A percentile compares a stretch with the other conserved stretches of the same genome.
These are phyloP conservation scores for Metschnikowia koreensis DNA, from an alignment of 805 yeast species.

Conservation along the genomic window DNA sequence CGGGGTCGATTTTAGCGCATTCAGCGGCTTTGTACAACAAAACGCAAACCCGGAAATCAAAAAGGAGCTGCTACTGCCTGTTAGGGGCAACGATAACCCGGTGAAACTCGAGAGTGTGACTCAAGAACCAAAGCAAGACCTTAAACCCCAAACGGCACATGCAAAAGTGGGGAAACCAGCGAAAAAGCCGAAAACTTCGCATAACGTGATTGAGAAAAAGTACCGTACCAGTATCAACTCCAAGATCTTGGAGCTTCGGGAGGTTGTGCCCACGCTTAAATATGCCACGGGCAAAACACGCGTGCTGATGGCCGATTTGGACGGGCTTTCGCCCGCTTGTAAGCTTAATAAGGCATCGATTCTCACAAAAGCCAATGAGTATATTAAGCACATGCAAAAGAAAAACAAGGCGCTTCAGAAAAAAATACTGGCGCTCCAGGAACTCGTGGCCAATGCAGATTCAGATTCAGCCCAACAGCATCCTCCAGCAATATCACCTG, in stretches of 20 bases:
- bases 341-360: constrained; percentile 78
- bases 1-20: not conserved
- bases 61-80: too few species aligned
- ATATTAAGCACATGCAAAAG: constrained; percentile 67
- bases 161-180: constrained; percentile 40
- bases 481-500: not conserved
- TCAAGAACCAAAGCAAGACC: constrained; percentile 13
- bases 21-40: not conserved
- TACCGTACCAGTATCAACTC: constrained; percentile 76
- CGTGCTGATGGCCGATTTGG: constrained; percentile 33
- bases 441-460: constrained; percentile 26
- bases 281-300: constrained; percentile 47
- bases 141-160: not conserved
- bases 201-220: constrained; percentile 78
- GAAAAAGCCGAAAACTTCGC: constrained; percentile 53
- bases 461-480: not conserved
- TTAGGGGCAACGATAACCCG: not conserved
- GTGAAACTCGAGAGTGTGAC: not conserved
- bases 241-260: constrained; percentile 64
- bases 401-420: constrained; percentile 50
- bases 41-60: not conserved
- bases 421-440: constrained; percentile 45
- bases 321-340: constrained; percentile 73
- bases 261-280: constrained; percentile 75
- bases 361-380: constrained; percentile 72